Evolutionary conservation across 2,329 filamentous ascomycete species (phyloP).

Genomic region (Ceratocystis alfenasii): DNA sequence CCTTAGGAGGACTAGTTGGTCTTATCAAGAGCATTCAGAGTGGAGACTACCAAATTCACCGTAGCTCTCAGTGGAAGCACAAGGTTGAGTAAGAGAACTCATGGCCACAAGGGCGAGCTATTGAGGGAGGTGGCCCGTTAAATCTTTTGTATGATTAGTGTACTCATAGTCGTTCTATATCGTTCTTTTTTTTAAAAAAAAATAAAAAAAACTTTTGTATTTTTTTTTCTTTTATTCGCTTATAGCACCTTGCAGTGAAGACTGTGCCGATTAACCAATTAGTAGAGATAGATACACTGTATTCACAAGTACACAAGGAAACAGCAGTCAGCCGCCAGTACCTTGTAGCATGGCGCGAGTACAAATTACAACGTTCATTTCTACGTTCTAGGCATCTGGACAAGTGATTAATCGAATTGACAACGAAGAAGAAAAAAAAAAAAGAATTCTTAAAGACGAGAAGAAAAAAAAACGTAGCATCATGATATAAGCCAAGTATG

Average conservation of each 20-base stretch:
- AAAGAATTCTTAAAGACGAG: neutral
- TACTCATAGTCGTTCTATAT: neutral
- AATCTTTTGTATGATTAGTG: neutral
- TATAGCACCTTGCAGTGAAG: no score
- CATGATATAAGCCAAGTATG: constrained; percentile 9
- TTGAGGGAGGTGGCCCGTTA: neutral
- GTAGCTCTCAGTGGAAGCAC: constrained; percentile 43
- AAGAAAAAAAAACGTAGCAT: neutral
- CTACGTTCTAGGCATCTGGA: no score
- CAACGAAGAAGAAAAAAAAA: neutral
- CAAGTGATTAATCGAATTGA: neutral
- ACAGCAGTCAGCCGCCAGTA: no score
- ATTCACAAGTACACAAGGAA: no score
- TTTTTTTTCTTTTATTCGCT: no score
- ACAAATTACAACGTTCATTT: no score
- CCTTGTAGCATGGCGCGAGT: no score
- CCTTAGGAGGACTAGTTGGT: constrained; percentile 47
- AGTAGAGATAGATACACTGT: no score
- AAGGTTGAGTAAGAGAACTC: constrained; percentile 27
- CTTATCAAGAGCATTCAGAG: constrained; percentile 48
- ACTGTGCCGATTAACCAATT: no score
- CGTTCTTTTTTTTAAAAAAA: neutral
- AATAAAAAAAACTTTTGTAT: neutral
- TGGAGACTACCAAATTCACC: constrained; percentile 43
- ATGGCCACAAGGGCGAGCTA: neutral